Evolutionary conservation across 2,329 filamentous ascomycete genomes (phyloP), one percentile per base, ranked within the genome.

Genomic region (Dryadomyces quercus-mongolicae): DNA sequence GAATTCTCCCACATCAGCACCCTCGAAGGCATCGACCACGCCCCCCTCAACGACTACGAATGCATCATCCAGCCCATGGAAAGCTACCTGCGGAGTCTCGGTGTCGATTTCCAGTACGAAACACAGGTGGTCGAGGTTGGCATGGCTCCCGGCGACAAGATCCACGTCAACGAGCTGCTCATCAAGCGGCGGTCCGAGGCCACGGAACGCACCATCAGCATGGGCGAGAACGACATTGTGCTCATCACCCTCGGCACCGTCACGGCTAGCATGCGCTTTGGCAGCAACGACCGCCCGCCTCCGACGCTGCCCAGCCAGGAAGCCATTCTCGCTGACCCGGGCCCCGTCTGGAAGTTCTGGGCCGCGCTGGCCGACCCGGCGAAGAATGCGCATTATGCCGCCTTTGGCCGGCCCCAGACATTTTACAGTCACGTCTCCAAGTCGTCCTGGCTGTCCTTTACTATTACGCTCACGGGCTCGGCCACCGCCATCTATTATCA

Each of bases 341-440:
- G 68, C 53, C 65, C 65, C 31, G 66, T 67, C 36, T 71, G 68
- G 68, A 59, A 62, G 2, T 60, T 71, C 4, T 71, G 69, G 70
- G 54, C 63, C 3, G 60, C 64, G 9, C 60, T 71, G 16, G 62
- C 63, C 13, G 64, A 64, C 1, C 67, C 58, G 10, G 9, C 16
- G 9, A 5, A 18, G 8, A 59, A 59, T 18, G 48, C 44, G 5
- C 51, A 67, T 48, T 50, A 62, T 48, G 54, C 60, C 5, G 62
- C 60, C 1, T 68, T 71, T 53, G 69, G 70, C 9, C 67, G 68
- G 45, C 68, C 70, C 0, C 64, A 66, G 38, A 67, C 66, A 48
- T 72, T 72, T 59, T 68, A 64, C 59, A 64, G 65, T 5, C 64
- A 66, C 12, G 54, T 65, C 20, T 38, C 55, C 2, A 65, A 70